Conservation (phyloP, 768 basidiomycete species). For the Trametes gibbosa region DNA sequence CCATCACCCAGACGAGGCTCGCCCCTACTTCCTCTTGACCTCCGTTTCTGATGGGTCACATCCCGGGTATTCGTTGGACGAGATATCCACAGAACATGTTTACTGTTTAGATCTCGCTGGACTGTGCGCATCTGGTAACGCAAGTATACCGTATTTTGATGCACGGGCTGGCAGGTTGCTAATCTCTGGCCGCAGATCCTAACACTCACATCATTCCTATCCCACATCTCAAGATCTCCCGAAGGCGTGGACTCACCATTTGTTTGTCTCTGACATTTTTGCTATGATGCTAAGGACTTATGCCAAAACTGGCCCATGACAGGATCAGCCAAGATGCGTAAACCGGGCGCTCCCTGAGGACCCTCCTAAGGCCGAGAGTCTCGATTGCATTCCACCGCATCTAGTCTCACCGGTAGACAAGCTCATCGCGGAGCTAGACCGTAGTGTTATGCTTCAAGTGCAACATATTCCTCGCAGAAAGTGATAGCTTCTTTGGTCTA, state of each 20-base stretch:
- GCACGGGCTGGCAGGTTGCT: neutral
- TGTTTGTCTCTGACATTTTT: neutral
- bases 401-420: conserved; percentile 44
- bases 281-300: neutral
- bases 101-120: conserved; percentile 48
- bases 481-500: conserved; percentile 28
- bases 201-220: neutral
- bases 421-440: conserved; percentile 53
- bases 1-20: conserved; percentile 48
- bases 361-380: conserved; percentile 33
- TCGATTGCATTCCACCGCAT: conserved; percentile 44
- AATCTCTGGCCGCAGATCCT: neutral
- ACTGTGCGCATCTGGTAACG: conserved; percentile 26
- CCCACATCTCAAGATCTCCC: neutral
- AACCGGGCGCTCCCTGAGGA: conserved; percentile 47
- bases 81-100: conserved; percentile 57
- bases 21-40: conserved; percentile 58
- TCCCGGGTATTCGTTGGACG: conserved; percentile 51
- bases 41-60: conserved; percentile 60
- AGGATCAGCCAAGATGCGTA: conserved; percentile 48
- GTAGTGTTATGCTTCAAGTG: conserved; percentile 68
- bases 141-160: conserved; percentile 9
- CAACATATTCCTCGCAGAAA: conserved; percentile 56
- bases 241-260: neutral
- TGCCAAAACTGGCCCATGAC: neutral